Base-by-base conservation (phyloP, 176 grass and related monocot species). In the Oryza officinalis region DNA sequence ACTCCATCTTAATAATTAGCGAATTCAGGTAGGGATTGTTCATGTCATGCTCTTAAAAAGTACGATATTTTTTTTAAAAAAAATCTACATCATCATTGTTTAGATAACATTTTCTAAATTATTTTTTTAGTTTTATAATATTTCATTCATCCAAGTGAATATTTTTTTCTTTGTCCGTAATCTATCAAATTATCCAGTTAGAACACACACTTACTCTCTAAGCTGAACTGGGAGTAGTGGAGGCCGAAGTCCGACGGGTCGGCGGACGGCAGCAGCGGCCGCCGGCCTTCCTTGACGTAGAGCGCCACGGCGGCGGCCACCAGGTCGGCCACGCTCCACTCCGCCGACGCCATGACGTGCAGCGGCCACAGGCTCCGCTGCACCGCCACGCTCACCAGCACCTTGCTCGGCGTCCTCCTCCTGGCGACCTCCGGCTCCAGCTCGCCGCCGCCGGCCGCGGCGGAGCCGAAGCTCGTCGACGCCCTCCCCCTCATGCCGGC, bases 171-270 rank as follows among this genome's bases (percentile, higher is more conserved):
- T 4, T 47, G 47, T 17, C 0, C 14, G 15, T 47, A 47, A 47
- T 47, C 13, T 47, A 47, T 50, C 15, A 0, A 50, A 18, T 47
- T 13, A 47, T 47, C 13, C 13, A 15, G 47, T 17, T 50, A 50
- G 47, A 50, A 50, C 4, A 1, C 4, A 57, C 18, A 78, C 96
- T 70, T 87, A 99, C 96, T 70, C 71, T 99, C 96, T 63, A 99
- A 83, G 85, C 91, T 90, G 88, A 94, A 99, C 90, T 94, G 93
- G 12, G 96, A 99, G 86, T 87, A 99, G 74, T 99, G 96, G 70
- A 99, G 87, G 26, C 87, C 70, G 83, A 92, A 96, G 47, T 73
- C 64, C 2, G 83, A 79, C 45, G 91, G 85, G 30, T 94, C 87
- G 9, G 83, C 2, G 3, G 87, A 75, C 18, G 87, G 81, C 77